Base-by-base conservation (phyloP, 2,329 filamentous ascomycete species). In the Mycosphaerelloides madeirae region DNA sequence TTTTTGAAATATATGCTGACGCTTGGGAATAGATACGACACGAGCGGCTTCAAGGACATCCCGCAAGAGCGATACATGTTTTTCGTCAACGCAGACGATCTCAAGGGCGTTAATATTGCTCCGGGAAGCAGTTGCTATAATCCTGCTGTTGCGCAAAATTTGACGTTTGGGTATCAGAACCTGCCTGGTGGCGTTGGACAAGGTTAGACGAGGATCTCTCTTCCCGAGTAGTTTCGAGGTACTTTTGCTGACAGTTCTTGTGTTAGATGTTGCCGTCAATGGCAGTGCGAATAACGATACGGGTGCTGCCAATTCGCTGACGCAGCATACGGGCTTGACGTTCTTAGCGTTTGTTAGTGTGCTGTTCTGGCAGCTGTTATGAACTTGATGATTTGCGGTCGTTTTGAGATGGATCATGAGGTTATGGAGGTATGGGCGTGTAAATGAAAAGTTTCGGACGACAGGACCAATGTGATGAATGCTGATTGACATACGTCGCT, bases 11-110 rank as follows among this genome's bases (percentile, higher is more conserved):
- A n/a, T n/a, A n/a, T n/a, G n/a, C n/a, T n/a, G n/a, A n/a, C n/a
- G n/a, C n/a, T n/a, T n/a, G n/a, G n/a, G n/a, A n/a, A n/a, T n/a
- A n/a, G n/a, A 0, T 90, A 90, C 65, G 76, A 89, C 57, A 90
- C 85, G 0, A 72, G 71, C 16, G 82, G 81, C 0, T 90, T 90
- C 68, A 70, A 85, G 66, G 76, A 70, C 2, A 61, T 90, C 33
- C 76, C 83, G 39, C 78, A 83, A 62, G 72, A 72, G 25, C 77
- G 71, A 52, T 90, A 87, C 68, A 89, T 90, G 85, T 90, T 91
- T 68, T 90, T 91, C 72, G 69, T 75, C 13, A 75, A 83, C 14
- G 77, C 85, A 0, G 80, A 88, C 62, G 85, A 90, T 55, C 65
- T 90, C 29, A 73, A 58, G 6, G 73, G 74, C 3, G 65, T 87